These are phyloP conservation scores for Aspergillus clavatus DNA, from an alignment of 2,329 filamentous ascomycete species.

Conservation along the genomic window DNA sequence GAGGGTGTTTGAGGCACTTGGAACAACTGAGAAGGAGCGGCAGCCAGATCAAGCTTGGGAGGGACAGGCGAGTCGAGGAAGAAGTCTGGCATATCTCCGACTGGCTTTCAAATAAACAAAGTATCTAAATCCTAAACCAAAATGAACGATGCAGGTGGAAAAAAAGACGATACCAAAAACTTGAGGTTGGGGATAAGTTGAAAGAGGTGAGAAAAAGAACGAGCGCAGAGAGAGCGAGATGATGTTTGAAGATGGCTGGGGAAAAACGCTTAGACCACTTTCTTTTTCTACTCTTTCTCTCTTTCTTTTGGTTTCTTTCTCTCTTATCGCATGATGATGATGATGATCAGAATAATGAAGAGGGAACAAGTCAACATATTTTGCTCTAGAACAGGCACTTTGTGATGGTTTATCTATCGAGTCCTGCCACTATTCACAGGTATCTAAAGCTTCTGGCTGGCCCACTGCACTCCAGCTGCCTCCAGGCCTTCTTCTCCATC, in stretches of 20 bases:
- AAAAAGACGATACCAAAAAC: background rate
- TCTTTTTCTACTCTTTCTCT: background rate
- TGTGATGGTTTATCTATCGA: no score
- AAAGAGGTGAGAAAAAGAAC: background rate
- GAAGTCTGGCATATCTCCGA: slow-evolving; percentile 28
- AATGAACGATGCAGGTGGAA: background rate
- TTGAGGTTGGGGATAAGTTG: background rate
- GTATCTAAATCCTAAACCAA: background rate
- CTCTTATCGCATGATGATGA: background rate
- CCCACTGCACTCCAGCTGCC: slow-evolving; percentile 55
- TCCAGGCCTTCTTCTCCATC: slow-evolving; percentile 61
- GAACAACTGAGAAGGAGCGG: slow-evolving; percentile 35
- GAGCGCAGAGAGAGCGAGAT: slow-evolving; percentile 3
- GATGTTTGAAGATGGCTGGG: slow-evolving; percentile 4
- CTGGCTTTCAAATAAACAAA: background rate
- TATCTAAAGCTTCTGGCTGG: slow-evolving; percentile 37
- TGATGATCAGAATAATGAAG: no score
- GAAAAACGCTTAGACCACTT: background rate
- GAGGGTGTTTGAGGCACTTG: slow-evolving; percentile 33
- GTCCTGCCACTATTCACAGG: no score
- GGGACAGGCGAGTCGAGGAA: slow-evolving; percentile 34
- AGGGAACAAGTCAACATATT: no score
- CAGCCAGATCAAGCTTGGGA: slow-evolving; percentile 37
- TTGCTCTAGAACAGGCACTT: no score
- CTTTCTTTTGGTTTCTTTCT: no score